Base-by-base conservation (phyloP, 2,329 filamentous ascomycete genomes). In the Alternaria gansuensis region DNA sequence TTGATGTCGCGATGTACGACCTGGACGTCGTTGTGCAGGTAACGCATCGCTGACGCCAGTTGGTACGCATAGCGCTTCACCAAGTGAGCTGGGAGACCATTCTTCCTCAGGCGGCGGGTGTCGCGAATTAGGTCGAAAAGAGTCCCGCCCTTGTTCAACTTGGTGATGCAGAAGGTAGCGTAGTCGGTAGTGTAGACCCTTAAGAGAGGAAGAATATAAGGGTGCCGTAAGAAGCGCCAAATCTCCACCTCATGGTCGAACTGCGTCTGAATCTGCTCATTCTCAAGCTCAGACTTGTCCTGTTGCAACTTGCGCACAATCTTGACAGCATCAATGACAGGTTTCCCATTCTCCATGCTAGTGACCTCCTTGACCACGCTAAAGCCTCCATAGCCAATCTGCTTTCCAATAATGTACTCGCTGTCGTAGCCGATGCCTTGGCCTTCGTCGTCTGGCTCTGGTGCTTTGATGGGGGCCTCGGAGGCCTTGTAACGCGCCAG, bases 1-100 rank as follows among this genome's bases (percentile, higher is more conserved):
- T 90, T 90, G 70, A 90, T 83, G 71, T 90, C 88, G 46, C 88
- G 82, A 70, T 90, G 88, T 24, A 89, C 86, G 26, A 90, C 83
- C 28, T 84, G 83, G 24, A 88, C 85, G 68, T 90, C 88, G 71
- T 89, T 85, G 69, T 90, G 88, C 8, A 90, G 78, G 70, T 90
- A 90, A 52, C 88, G 83, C 43, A 90, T 76, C 3, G 88, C 87
- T 34, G 82, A 85, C 2, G 87, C 87, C 9, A 90, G 79, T 68
- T 90, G 87, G 66, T 85, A 87, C 0, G 83, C 75, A 68, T 89
- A 90, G 63, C 83, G 84, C 66, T 83, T 86, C 2, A 85, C 86
- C 5, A 87, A 75, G 3, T 80, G 74, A 4, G 79, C 67, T 3
- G 80, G 73, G 7, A 90, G 72, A 1, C 86, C 85, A 39, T 72